Percentiles rank a stretch among this genome's conserved stretches.
Conservation (phyloP, 225 moss, liverwort and hornwort genomes). For the Physcomitrium patens region DNA sequence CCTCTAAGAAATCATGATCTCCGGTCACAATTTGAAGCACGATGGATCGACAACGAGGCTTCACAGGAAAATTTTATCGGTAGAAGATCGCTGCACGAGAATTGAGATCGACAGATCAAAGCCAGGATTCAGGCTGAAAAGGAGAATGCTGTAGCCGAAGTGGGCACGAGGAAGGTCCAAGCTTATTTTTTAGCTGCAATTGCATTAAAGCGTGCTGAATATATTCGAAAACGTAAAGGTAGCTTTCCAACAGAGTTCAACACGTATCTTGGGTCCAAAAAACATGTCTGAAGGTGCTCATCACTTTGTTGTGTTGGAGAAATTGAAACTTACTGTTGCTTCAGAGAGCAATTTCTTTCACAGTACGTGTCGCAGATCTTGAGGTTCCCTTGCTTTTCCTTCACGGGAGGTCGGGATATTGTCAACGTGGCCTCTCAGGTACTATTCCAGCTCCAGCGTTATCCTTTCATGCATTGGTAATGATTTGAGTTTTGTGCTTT, state of each 20-base stretch:
- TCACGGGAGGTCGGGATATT: conserved; percentile 86
- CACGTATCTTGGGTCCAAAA: conserved; percentile 3
- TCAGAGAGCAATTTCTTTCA: conserved; percentile 74
- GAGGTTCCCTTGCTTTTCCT: conserved; percentile 84
- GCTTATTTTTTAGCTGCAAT: no score
- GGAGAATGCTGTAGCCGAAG: no score
- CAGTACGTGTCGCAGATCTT: conserved; percentile 87
- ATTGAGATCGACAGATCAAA: no score
- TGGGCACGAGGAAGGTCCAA: no score
- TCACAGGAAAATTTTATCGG: no score
- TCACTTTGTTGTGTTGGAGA: neutral
- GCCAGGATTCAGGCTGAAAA: no score
- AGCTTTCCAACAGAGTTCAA: conserved; percentile 41
- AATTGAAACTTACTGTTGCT: conserved; percentile 19
- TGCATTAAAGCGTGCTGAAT: conserved; percentile 31
- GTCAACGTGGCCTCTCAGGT: conserved; percentile 95
- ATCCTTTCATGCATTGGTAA: conserved; percentile 11
- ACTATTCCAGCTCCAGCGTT: neutral
- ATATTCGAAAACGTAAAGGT: conserved; percentile 40
- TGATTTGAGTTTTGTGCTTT: conserved; percentile 9
- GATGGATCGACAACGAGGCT: no score
- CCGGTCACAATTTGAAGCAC: no score
- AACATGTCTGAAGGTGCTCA: neutral
- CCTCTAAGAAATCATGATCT: no score
- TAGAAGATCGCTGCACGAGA: no score